phyloP scores from a whole-genome alignment of 2,329 filamentous ascomycete genomes.

The Saccharata proteae region DNA sequence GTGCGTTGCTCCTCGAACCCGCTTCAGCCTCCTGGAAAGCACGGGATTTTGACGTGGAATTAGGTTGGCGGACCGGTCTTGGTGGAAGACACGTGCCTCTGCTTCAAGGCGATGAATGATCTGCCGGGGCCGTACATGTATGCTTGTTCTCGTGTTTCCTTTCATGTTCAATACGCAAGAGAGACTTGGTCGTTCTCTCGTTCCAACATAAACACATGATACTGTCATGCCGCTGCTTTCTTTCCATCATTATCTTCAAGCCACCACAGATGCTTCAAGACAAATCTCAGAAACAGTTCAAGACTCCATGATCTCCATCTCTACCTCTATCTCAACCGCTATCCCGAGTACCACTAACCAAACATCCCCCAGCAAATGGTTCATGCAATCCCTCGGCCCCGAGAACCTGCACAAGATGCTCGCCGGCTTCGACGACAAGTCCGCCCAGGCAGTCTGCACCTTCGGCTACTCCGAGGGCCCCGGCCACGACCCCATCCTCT shows the following conservation, averaged over 20 bases:
- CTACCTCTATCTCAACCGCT: neutral
- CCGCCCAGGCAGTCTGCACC: constrained; percentile 85
- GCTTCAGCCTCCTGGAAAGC: constrained; percentile 3
- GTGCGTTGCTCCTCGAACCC: constrained; percentile 35
- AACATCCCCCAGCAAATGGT: constrained; percentile 64
- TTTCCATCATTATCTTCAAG: no score
- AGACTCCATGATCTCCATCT: neutral
- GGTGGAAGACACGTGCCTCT: constrained; percentile 90
- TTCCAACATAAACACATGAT: no score
- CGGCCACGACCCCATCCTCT: constrained; percentile 70
- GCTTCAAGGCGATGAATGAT: constrained; percentile 82
- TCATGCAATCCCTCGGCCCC: constrained; percentile 72
- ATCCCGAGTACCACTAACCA: constrained; percentile 3
- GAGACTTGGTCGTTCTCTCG: no score
- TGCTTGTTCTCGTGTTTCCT: constrained; percentile 15
- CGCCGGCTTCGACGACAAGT: constrained; percentile 78
- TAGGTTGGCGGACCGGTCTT: constrained; percentile 78
- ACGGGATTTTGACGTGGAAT: no score
- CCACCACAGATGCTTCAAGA: no score
- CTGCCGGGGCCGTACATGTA: constrained; percentile 95
- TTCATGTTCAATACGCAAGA: no score
- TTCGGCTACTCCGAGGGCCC: constrained; percentile 87
- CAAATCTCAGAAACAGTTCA: no score
- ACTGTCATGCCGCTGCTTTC: no score
- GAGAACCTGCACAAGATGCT: constrained; percentile 82